Base-by-base conservation (phyloP, 2,329 filamentous ascomycete genomes). In the Rugonectria rugulosa region DNA sequence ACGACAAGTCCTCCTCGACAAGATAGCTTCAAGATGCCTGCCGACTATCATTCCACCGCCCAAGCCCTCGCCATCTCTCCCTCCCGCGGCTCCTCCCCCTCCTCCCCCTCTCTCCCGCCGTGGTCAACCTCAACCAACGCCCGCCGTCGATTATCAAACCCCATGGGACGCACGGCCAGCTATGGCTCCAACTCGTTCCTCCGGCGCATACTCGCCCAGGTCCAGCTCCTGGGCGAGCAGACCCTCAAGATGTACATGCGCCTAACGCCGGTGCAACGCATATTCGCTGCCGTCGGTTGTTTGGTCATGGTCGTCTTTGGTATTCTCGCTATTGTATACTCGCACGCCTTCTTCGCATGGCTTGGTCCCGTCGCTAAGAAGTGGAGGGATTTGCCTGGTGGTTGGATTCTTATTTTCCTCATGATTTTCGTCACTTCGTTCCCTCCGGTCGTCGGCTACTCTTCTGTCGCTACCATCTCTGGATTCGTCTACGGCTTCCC, bases 401-500 rank as follows among this genome's bases (percentile, higher is more conserved):
- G 92, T 37, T 95, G 86, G 80, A 78, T 84, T 56, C 83, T 97
- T 44, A 80, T 95, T 32, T 96, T 92, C 85, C 72, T 83, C 26
- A 77, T 91, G 65, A 88, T 90, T 29, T 92, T 93, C 71, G 70
- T 83, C 34, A 89, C 92, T 14, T 91, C 88, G 2, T 96, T 97
- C 72, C 93, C 93, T 17, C 93, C 93, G 2, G 74, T 96, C 66
- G 88, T 97, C 60, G 93, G 93, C 12, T 97, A 96, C 79, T 91
- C 88, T 58, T 91, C 89, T 2, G 88, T 88, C 65, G 75, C 79
- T 55, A 84, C 80, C 21, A 70, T 84, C 21, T 75, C 80, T 6
- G 79, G 79, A 24, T 80, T 86, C 65, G 79, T 86, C 12, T 86
- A 79, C 68, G 83, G 81, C 3, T 84, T 85, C 61, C 79, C 78